Evolutionary conservation across 164 flowering plant genomes (phyloP), one percentile per base, ranked within the genome.

Genomic region (Piper betle): DNA sequence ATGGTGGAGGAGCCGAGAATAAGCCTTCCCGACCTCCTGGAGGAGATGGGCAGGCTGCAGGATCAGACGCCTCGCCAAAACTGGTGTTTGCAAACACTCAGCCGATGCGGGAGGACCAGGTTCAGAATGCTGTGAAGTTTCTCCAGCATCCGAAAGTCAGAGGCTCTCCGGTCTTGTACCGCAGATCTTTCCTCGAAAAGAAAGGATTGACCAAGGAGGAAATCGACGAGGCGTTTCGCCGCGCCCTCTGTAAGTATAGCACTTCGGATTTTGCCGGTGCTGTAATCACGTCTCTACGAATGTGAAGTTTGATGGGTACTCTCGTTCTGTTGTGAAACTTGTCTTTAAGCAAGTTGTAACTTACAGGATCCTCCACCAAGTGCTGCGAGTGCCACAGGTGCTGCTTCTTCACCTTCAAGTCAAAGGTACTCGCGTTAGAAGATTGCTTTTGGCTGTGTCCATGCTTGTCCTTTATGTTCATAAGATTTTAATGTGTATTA

Each of bases 191-290:
- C 75, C 95, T 94, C 64, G 99, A 94, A 79, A 88, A 74, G 81
- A 94, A 94, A 73, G 99, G 99, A 68, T 87, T 94, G 43, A 82
- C 99, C 6, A 85, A 81, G 72, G 96, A 91, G 71, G 99, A 94
- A 78, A 94, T 94, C 39, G 97, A 91, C 80, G 99, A 94, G 78
- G 96, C 99, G 54, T 94, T 94, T 70, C 85, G 87, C 11, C 88
- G 86, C 62, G 99, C 88, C 43, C 99, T n/a, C 99, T 62, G 99
- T 90, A 82, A 72, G 88, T 52, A 40, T 46, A 2, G 15, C 15
- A 46, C 3, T 46, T 25, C 33, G 50, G 46, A 15, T 46, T 46
- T 9, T 46, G 1, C 12, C 15, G 15, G 12, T 46, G 9, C 15
- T 46, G 50, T 9, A 2, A 38, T 13, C 18, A 2, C 41, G 3